Evolutionary conservation across 108 stramenopile genomes (phyloP).

Genomic region (Cyclotella baltica): DNA sequence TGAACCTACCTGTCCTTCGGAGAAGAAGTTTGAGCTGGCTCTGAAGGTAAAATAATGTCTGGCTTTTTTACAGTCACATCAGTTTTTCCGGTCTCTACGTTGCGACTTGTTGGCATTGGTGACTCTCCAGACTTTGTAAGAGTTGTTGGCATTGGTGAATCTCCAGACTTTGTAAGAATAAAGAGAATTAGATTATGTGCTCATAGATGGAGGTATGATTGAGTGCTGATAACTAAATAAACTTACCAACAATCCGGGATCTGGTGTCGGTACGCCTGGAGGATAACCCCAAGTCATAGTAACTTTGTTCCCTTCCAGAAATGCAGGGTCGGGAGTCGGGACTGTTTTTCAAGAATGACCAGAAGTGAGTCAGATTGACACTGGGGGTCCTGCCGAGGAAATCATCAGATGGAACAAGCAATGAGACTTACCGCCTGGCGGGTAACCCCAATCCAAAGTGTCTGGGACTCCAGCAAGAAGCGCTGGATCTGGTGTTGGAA

Average conservation of each 20-base stretch:
- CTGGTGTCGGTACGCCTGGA: slow-evolving; percentile 51
- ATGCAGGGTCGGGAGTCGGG: slow-evolving; percentile 42
- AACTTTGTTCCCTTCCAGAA: slow-evolving; percentile 10
- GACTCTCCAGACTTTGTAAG: slow-evolving; percentile 10
- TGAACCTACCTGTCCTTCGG: not conserved
- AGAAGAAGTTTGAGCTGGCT: not conserved
- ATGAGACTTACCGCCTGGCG: slow-evolving; percentile 11
- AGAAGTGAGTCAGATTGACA: not conserved
- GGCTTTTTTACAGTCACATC: slow-evolving; percentile 5
- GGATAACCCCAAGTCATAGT: slow-evolving; percentile 44
- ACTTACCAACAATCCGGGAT: slow-evolving; percentile 32
- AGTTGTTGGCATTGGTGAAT: too few species aligned
- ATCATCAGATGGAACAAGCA: not conserved
- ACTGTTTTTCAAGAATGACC: not conserved
- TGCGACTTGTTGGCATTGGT: slow-evolving; percentile 17
- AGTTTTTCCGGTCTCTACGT: slow-evolving; percentile 16
- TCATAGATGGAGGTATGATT: not conserved
- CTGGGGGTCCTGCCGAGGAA: not conserved
- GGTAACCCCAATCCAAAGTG: slow-evolving; percentile 10
- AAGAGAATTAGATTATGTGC: not conserved
- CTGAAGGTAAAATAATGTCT: not conserved
- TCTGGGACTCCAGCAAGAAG: slow-evolving; percentile 28
- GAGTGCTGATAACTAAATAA: not conserved
- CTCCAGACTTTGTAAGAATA: not conserved
- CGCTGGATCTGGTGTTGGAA: slow-evolving; percentile 43